Evolutionary conservation across 2,329 filamentous ascomycete genomes (phyloP), one percentile per base, ranked within the genome.

Genomic region (Aspergillus sp.): DNA sequence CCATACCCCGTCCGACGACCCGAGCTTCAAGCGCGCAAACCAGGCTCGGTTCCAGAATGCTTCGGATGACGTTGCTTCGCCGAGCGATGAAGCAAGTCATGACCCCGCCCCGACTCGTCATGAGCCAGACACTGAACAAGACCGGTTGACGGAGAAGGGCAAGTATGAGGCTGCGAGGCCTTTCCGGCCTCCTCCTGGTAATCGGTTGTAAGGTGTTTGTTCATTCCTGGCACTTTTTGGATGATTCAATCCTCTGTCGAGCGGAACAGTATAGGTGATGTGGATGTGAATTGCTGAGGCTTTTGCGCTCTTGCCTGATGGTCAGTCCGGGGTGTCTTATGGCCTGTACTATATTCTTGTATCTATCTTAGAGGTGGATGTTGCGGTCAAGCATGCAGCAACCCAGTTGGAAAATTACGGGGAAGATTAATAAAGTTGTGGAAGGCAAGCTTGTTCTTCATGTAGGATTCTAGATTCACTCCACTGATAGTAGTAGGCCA

Each of bases 81-180:
- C 90, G 21, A 90, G 89, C 72, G 82, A 86, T 68, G 90, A 95
- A 76, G 86, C 87, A 33, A 86, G 83, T 68, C 79, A 80, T 62
- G 93, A 96, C 76, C 91, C 91, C n/a, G 92, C 93, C 12, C 89
- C 92, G 9, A 96, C 91, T 53, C 81, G 87, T 64, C 92, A 96
- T 76, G 90, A 89, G 59, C 89, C 90, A 2, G 82, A 87, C 63
- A 90, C 85, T 43, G 89, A 90, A 71, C 77, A 80, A 44, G 82
- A 91, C 70, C 80, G 83, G 62, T 80, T 90, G 24, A 68, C 79
- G 37, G 90, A 93, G 75, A 96, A 91, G 81, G 90, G 91, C 73
- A 96, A 96, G 78, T 98, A 96, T 75, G 93, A 98, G 78, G 88
- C 90, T 33, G 81, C 80, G 53, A 82, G 85, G 65, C 89, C 92